Evolutionary conservation across 2,329 filamentous ascomycete genomes (phyloP).

Genomic region (Penicillium freii): DNA sequence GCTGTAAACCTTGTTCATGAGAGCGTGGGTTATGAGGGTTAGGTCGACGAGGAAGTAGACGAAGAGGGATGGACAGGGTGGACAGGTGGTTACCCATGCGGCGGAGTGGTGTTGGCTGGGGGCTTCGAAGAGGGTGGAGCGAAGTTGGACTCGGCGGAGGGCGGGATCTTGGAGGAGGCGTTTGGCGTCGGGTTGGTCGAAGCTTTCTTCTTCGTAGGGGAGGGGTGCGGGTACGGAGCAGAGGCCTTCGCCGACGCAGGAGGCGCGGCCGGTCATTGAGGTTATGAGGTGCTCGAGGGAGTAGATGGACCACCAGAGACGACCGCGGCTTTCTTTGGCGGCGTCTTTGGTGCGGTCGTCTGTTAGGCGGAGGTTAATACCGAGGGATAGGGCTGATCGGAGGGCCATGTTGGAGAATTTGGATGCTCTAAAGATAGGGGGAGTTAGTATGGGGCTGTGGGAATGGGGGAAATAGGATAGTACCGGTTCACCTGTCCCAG

Average conservation of each 20-base stretch:
- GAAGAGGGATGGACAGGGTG: slow-evolving; percentile 36
- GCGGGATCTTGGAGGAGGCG: slow-evolving; percentile 26
- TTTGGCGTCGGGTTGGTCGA: slow-evolving; percentile 25
- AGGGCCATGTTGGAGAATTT: slow-evolving; percentile 43
- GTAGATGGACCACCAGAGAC: slow-evolving; percentile 47
- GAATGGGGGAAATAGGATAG: neutral
- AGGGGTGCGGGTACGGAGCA: slow-evolving; percentile 40
- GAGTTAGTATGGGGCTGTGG: neutral
- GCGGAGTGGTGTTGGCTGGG: slow-evolving; percentile 5
- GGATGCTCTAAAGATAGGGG: slow-evolving; percentile 34
- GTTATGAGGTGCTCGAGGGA: slow-evolving; percentile 43
- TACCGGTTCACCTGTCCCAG: slow-evolving; percentile 45
- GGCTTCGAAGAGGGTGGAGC: slow-evolving; percentile 31
- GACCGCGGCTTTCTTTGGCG: slow-evolving; percentile 42
- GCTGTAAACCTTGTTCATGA: slow-evolving; percentile 41
- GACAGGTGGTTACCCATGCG: slow-evolving; percentile 24
- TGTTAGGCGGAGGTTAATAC: slow-evolving; percentile 42
- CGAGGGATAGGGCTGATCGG: slow-evolving; percentile 41
- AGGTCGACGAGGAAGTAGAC: slow-evolving; percentile 42
- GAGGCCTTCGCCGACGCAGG: slow-evolving; percentile 38
- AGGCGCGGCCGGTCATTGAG: slow-evolving; percentile 43
- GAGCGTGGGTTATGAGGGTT: slow-evolving; percentile 36
- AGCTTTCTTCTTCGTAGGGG: slow-evolving; percentile 39
- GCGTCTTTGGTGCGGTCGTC: slow-evolving; percentile 35
- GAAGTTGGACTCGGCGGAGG: slow-evolving; percentile 23